A percentile compares a stretch with the other conserved stretches of the same genome.
Conservation (phyloP, 345 rosid species). For the Tarenaya hassleriana region DNA sequence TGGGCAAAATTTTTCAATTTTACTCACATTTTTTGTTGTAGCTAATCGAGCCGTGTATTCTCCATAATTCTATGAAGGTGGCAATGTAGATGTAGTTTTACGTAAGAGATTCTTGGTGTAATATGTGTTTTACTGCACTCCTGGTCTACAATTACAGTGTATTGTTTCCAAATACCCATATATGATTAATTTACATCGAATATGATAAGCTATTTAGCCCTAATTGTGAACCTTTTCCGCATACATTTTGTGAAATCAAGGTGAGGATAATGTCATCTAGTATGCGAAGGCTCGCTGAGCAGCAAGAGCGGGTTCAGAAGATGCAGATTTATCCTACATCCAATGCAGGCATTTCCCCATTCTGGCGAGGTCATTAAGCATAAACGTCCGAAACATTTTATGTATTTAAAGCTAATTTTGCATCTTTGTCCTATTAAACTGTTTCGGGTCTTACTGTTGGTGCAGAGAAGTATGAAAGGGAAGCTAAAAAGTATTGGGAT, state of each 20-base stretch:
- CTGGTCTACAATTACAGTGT: too few species aligned
- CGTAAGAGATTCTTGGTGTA: too few species aligned
- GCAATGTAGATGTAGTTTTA: too few species aligned
- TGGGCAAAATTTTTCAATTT: too few species aligned
- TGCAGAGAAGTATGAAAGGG: conserved; percentile 76
- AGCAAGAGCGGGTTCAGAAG: conserved; percentile 31
- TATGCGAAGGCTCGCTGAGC: conserved; percentile 24
- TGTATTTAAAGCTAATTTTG: background rate
- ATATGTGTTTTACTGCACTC: too few species aligned
- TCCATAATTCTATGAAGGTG: too few species aligned
- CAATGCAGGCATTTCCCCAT: conserved; percentile 53
- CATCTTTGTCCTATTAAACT: background rate
- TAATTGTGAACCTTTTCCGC: too few species aligned
- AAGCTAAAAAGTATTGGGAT: conserved; percentile 90
- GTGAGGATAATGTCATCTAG: conserved; percentile 33
- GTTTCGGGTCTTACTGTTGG: conserved; percentile 4
- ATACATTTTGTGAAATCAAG: background rate
- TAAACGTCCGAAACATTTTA: background rate
- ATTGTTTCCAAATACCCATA: too few species aligned
- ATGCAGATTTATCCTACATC: conserved; percentile 63
- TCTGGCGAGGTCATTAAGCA: conserved; percentile 59
- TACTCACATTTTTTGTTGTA: too few species aligned
- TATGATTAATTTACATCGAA: too few species aligned
- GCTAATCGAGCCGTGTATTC: too few species aligned
- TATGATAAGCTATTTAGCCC: too few species aligned